phyloP scores from a whole-genome alignment of 2,329 filamentous ascomycete genomes.

The Drechslerella dactyloides region DNA sequence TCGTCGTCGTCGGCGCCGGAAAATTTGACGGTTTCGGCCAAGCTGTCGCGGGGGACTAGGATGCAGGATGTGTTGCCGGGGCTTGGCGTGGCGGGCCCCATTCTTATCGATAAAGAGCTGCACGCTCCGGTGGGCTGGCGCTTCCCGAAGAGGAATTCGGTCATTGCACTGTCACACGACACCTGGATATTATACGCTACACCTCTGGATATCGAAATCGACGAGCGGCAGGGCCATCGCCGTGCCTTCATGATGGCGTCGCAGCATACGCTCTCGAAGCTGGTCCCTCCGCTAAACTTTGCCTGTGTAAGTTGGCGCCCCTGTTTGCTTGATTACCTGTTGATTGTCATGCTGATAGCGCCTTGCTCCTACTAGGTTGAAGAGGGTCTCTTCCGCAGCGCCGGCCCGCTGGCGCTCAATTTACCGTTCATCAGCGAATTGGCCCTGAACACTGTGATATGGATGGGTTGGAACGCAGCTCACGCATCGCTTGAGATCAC shows the following conservation, averaged over 20 bases:
- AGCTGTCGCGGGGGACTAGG: conserved; percentile 28
- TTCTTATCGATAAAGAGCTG: conserved; percentile 45
- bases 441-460: conserved; percentile 42
- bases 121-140: conserved; percentile 16
- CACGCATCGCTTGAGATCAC: background rate
- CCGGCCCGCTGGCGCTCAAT: conserved; percentile 41
- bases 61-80: conserved; percentile 24
- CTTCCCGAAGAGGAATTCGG: background rate
- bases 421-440: conserved; percentile 43
- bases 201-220: background rate
- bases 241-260: conserved; percentile 32
- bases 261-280: conserved; percentile 41
- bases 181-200: conserved; percentile 13
- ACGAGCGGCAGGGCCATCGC: background rate
- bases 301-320: conserved; percentile 48
- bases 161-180: conserved; percentile 46
- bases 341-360: conserved; percentile 22
- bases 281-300: conserved; percentile 55
- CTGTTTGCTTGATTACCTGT: background rate
- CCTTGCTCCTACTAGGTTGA: conserved; percentile 49
- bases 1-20: conserved; percentile 13
- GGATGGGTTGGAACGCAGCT: conserved; percentile 36
- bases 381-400: conserved; percentile 52
- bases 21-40: conserved; percentile 39
- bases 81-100: conserved; percentile 14